Percentiles rank a stretch among this genome's conserved stretches.
Evolutionary conservation across 768 basidiomycete species (phyloP).

Genomic region (Boletus edulis): DNA sequence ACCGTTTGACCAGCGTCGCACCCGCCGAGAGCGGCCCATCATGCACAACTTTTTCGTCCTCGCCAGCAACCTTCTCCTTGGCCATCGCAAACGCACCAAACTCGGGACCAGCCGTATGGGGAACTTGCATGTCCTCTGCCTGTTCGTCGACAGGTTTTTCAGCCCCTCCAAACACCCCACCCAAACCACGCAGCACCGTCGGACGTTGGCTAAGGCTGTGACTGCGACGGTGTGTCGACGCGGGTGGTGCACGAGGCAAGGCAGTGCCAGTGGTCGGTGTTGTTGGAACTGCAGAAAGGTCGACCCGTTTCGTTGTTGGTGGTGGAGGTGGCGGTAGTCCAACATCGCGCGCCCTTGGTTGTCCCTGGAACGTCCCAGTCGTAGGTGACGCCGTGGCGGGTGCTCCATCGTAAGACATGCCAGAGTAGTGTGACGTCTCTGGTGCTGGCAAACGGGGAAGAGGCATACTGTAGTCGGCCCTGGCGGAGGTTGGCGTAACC

Average conservation of each 20-base stretch:
- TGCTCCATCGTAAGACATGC: conserved; percentile 71
- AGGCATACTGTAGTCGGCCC: conserved; percentile 79
- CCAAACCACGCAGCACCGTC: conserved; percentile 49
- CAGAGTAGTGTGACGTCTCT: conserved; percentile 77
- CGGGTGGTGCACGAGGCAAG: conserved; percentile 68
- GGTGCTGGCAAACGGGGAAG: conserved; percentile 80
- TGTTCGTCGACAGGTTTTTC: conserved; percentile 43
- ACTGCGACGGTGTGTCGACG: conserved; percentile 76
- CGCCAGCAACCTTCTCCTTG: conserved; percentile 29
- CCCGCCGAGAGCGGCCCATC: conserved; percentile 49
- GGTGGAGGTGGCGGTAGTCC: conserved; percentile 43
- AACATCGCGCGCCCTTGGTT: conserved; percentile 66
- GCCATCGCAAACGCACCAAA: conserved; percentile 49
- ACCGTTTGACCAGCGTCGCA: conserved; percentile 73
- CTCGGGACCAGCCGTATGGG: conserved; percentile 69
- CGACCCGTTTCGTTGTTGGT: conserved; percentile 28
- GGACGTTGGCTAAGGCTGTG: conserved; percentile 83
- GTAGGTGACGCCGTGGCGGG: conserved; percentile 53
- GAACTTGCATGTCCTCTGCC: conserved; percentile 38
- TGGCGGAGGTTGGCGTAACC: conserved; percentile 32
- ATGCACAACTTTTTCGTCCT: conserved; percentile 25
- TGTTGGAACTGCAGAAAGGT: conserved; percentile 20
- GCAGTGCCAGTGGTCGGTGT: conserved; percentile 31
- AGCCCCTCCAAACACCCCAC: conserved; percentile 53
- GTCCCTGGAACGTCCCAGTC: conserved; percentile 51